Conservation (phyloP, 1,139 yeast species). For the Eremothecium coryli region DNA sequence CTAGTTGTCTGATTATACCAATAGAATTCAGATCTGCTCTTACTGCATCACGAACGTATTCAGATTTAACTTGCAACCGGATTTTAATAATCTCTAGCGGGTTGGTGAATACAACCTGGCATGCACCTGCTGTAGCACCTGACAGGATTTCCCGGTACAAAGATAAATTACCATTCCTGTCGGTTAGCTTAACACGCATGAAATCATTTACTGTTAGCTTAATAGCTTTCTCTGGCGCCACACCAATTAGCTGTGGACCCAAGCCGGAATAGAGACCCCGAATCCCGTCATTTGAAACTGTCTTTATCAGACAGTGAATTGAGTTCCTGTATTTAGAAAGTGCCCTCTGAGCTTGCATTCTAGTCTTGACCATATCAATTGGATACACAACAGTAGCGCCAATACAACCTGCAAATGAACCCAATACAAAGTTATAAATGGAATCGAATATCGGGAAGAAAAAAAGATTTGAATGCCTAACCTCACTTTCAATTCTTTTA, state of each 20-base stretch:
- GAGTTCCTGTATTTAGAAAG: slow-evolving; percentile 64
- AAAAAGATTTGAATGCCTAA: slow-evolving; percentile 31
- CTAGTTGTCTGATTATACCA: slow-evolving; percentile 68
- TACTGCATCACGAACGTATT: slow-evolving; percentile 31
- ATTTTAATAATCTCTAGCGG: slow-evolving; percentile 95
- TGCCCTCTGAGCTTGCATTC: slow-evolving; percentile 93
- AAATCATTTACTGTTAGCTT: slow-evolving; percentile 90
- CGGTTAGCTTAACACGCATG: slow-evolving; percentile 44
- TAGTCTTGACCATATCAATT: slow-evolving; percentile 88
- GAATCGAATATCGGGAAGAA: slow-evolving; percentile 65
- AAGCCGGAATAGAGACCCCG: slow-evolving; percentile 89
- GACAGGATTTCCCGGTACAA: slow-evolving; percentile 59
- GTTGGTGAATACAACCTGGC: slow-evolving; percentile 93
- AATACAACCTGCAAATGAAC: slow-evolving; percentile 93
- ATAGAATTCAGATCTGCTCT: slow-evolving; percentile 45
- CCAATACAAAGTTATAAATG: slow-evolving; percentile 76
- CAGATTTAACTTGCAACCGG: slow-evolving; percentile 90
- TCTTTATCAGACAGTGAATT: slow-evolving; percentile 75
- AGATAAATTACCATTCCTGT: slow-evolving; percentile 43
- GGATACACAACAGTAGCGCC: slow-evolving; percentile 99
- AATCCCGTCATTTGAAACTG: slow-evolving; percentile 68
- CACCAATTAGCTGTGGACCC: slow-evolving; percentile 91
- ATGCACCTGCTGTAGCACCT: slow-evolving; percentile 92
- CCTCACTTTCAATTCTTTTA: slow-evolving; percentile 20
- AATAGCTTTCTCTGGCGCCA: slow-evolving; percentile 97